These are phyloP conservation scores for Forsythia viridissima DNA, from an alignment of 257 asterid genomes.

Conservation along the genomic window DNA sequence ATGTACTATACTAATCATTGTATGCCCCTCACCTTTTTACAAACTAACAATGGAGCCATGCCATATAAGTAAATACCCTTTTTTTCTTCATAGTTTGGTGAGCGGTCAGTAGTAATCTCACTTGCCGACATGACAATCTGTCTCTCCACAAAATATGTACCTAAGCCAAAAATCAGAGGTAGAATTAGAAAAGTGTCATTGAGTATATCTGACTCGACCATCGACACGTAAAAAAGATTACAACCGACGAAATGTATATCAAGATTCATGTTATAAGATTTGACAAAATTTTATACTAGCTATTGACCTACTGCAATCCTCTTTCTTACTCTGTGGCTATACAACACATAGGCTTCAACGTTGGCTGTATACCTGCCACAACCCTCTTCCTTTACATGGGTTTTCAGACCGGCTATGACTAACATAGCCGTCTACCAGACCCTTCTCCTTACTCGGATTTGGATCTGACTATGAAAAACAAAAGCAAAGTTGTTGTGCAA, in stretches of 20 bases:
- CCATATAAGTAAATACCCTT: slow-evolving; percentile 27
- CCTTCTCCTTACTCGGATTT: neutral
- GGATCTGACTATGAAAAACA: too few relatives aligned
- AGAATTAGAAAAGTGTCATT: neutral
- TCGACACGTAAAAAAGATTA: neutral
- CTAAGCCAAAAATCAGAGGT: slow-evolving; percentile 16
- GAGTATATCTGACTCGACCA: neutral
- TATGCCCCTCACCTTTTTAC: slow-evolving; percentile 26
- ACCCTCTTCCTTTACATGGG: neutral
- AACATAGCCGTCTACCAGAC: neutral
- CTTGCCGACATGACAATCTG: slow-evolving; percentile 27
- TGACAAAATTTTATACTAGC: neutral
- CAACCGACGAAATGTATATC: neutral
- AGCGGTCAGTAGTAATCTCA: slow-evolving; percentile 42
- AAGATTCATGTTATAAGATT: neutral
- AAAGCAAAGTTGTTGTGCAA: too few relatives aligned
- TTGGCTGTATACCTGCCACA: neutral
- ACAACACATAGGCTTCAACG: neutral
- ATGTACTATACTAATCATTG: slow-evolving; percentile 39
- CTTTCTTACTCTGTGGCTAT: neutral
- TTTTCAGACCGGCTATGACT: neutral
- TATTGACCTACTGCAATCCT: too few relatives aligned
- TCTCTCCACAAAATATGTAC: slow-evolving; percentile 21
- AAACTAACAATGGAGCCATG: slow-evolving; percentile 31
- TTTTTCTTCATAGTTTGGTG: slow-evolving; percentile 42